These are phyloP conservation scores for Symbiodinium pilosum DNA, from an alignment of 73 alveolate species.

Conservation along the genomic window DNA sequence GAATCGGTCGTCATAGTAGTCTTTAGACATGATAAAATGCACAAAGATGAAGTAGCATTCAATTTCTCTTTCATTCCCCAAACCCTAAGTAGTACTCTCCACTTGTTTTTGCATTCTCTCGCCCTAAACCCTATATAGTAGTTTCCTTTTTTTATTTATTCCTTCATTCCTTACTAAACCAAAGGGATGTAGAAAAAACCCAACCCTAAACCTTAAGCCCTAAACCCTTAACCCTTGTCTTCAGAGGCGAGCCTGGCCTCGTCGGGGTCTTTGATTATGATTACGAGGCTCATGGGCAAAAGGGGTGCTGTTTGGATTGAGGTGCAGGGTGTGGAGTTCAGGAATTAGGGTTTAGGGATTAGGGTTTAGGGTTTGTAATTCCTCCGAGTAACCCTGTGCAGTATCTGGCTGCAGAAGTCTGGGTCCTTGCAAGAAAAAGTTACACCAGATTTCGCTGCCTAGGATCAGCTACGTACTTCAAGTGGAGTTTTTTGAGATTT, in stretches of 20 bases:
- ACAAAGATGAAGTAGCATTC: not conserved
- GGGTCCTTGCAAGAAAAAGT: no score
- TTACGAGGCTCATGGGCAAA: not conserved
- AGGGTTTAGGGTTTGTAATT: no score
- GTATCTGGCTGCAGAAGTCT: no score
- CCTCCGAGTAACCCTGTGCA: no score
- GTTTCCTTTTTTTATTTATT: not conserved
- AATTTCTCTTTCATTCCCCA: not conserved
- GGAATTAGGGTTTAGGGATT: no score
- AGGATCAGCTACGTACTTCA: no score
- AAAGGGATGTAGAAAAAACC: not conserved
- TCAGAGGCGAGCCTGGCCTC: not conserved
- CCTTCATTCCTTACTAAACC: not conserved
- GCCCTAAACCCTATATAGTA: not conserved
- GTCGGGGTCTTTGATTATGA: not conserved
- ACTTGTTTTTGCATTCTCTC: not conserved
- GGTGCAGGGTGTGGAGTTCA: no score
- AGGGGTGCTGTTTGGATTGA: no score
- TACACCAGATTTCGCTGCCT: no score
- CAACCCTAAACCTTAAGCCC: not conserved
- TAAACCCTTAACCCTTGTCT: not conserved
- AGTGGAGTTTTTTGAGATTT: no score
- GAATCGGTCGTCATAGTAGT: no score
- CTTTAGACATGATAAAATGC: not conserved
- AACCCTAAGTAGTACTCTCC: not conserved